Evolutionary conservation across 1,139 yeast species (phyloP), one percentile per base, ranked within the genome.

Genomic region (Protomyces arabidopsidicola): DNA sequence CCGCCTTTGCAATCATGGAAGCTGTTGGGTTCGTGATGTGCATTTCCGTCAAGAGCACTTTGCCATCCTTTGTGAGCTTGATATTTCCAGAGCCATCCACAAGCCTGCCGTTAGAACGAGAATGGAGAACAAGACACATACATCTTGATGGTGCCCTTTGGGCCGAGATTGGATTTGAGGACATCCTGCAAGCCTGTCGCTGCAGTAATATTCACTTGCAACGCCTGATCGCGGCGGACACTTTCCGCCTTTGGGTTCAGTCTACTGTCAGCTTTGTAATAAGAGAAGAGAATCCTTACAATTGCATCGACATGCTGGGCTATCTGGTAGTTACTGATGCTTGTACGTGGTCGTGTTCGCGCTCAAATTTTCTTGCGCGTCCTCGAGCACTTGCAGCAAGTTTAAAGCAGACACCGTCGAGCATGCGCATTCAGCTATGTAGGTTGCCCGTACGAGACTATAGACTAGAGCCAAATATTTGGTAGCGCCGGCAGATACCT

Each of bases 11-110:
- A 79, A 93, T 93, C 96, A 95, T 88, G 45, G 93, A 96, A 0
- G 99, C 99, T 2, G 99, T 95, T n/a, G 99, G 99, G 70, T 93
- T 93, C 75, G 93, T 98, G 75, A 93, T 95, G 77, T 95, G 99
- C 99, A 93, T 93, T 74, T 93, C 98, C 35, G 90, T 84, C 67
- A 93, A 79, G 68, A 93, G 80, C 14, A 95, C 98, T 73, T 93
- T 91, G 65, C 99, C 99, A 76, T 93, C 99, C 75, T 93, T 93
- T 67, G 99, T 93, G 71, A 93, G 83, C 77, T 93, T 95, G 75
- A 93, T 87, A 72, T 87, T 86, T 45, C 99, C 99, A 2, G 97
- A 86, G 69, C 99, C 98, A 75, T 93, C 98, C 61, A 93, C 99
- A 66, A 93, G 75, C 71, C 71, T 69, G 45, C n/a, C 24, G 14